Evolutionary conservation across 1,139 yeast genomes (phyloP).

Genomic region (Kazachstania sp.): DNA sequence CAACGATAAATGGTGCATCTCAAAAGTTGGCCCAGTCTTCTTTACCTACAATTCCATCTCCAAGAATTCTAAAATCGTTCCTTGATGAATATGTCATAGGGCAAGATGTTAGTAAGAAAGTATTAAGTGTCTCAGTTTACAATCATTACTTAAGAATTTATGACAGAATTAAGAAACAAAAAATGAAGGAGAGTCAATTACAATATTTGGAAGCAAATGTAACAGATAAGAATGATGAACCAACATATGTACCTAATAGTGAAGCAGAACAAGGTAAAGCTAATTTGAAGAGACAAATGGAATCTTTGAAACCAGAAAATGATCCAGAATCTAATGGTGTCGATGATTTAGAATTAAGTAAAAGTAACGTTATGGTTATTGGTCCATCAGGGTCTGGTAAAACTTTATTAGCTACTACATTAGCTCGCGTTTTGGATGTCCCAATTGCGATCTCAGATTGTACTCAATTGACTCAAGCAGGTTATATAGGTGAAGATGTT

Average conservation of each 20-base stretch:
- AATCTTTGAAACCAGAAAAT: constrained; percentile 11
- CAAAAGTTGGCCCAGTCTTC: constrained; percentile 11
- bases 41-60: constrained; percentile 34
- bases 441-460: constrained; percentile 50
- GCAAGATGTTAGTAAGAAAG: constrained; percentile 44
- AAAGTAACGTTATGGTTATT: constrained; percentile 43
- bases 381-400: constrained; percentile 54
- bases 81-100: constrained; percentile 45
- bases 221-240: constrained; percentile 14
- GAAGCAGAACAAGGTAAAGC: constrained; percentile 30
- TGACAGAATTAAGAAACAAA: constrained; percentile 30
- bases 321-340: constrained; percentile 15
- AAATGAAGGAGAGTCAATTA: constrained; percentile 14
- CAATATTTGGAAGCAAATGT: constrained; percentile 7
- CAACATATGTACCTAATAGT: constrained; percentile 11
- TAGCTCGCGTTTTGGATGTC: constrained; percentile 41
- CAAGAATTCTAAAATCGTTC: constrained; percentile 36
- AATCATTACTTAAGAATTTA: constrained; percentile 42
- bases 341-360: constrained; percentile 37
- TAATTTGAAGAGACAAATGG: constrained; percentile 26
- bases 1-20: constrained; percentile 10
- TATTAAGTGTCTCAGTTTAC: constrained; percentile 48
- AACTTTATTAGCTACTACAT: constrained; percentile 43
- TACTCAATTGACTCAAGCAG: constrained; percentile 50
- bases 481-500: constrained; percentile 51